Evolutionary conservation across 768 basidiomycete genomes (phyloP), one percentile per base, ranked within the genome.

Genomic region (Cystoderma amianthinum): DNA sequence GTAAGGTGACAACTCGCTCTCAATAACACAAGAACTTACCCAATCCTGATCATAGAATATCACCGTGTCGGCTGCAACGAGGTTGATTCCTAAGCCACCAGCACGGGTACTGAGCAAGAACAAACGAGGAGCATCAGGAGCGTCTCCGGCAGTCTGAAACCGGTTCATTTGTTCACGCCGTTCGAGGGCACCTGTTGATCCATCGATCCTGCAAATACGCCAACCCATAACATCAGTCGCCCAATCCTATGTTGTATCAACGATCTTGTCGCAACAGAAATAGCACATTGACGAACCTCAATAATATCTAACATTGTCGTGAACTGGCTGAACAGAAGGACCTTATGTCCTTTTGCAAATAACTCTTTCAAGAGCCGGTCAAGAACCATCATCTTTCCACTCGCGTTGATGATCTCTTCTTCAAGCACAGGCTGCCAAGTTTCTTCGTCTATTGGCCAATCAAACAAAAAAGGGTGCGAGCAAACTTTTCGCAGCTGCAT

Each of bases 401-500:
- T 91, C 1, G 80, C 80, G 43, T 85, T 81, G 18, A 94, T 78
- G 22, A 97, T 68, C 51, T 93, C 81, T 18, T 87, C 81, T 49
- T 87, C 80, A 28, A 94, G 60, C 32, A 84, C 66, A 0, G 75
- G 75, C 32, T 80, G 62, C n/a, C 65, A 67, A 1, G 83, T 86
- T 4, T 64, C 51, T 1, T 73, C 68, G 50, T 90, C 80, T 33
- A 69, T 51, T 0, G 88, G 85, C 85, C 88, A 89, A 48, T 88
- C 82, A 56, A 95, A 94, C 4, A 92, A 63, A 67, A 87, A 87
- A 0, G 94, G 93, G 61, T 97, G 92, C 11, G 86, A 92, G 65
- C 90, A 91, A 2, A 93, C 88, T 71, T 98, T 97, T 41, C 95
- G 87, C 3, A 97, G 72, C 58, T 98, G 95, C 95, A 99, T 98